Base-by-base conservation (phyloP, 228 moss, liverwort and hornwort species). In the Sphagnum fallax region DNA sequence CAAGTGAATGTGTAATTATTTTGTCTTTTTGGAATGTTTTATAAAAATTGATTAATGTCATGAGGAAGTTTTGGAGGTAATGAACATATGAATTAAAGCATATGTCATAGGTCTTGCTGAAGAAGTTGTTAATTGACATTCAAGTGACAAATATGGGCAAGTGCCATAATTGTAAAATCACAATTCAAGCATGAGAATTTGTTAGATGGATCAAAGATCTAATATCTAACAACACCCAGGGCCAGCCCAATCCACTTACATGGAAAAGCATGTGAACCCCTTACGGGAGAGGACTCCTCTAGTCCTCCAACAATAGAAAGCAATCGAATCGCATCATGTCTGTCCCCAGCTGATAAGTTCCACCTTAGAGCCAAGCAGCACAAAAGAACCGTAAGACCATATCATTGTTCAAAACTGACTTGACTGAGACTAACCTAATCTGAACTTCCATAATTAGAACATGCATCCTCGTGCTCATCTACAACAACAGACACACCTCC, bases 381-480 rank as follows among this genome's bases (percentile, higher is more conserved):
- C 55, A 55, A 55, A 4, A 0, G 2, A 55, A 55, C 9, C 9
- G 9, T 8, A 8, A 55, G 55, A 12, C 55, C 55, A 55, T 12
- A 4, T 55, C 55, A 55, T 8, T 55, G 55, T 55, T 8, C 55
- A 55, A 8, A 55, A 8, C 9, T 12, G 55, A 55, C 55, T 8
- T 8, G 55, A 12, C 8, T 55, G 12, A 3, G 32, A 32, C 32
- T 32, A 2, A 63, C 7, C 57, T 47, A 59, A 57, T 68, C 68
- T 68, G 58, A 68, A 53, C 53, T 53, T 13, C 15, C 68, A 57
- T 68, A 59, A 57, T 68, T 58, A 68, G 68, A 68, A 48, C 58
- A 68, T 52, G 68, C 68, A 68, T 68, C 68, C 4, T 68, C 68
- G 47, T 68, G 68, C 9, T 68, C 68, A 59, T 68, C 68, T 16